phyloP scores from a whole-genome alignment of 2,329 filamentous ascomycete species.

The Fusarium continuum region DNA sequence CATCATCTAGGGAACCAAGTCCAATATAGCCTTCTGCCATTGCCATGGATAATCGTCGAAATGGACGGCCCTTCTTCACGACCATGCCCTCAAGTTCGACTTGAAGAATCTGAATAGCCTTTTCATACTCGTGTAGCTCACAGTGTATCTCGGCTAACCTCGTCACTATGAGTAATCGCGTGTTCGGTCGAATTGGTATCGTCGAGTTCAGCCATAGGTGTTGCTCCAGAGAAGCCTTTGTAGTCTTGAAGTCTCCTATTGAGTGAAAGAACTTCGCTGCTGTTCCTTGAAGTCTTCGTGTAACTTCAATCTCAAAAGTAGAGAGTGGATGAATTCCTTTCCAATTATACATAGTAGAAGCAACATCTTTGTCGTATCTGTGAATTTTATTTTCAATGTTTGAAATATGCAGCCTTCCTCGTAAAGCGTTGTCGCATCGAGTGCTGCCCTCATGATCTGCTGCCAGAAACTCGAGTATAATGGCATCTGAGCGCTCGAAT shows the following conservation, averaged over 20 bases:
- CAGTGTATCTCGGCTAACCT: slow-evolving; percentile 45
- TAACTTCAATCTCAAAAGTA: slow-evolving; percentile 47
- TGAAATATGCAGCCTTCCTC: slow-evolving; percentile 48
- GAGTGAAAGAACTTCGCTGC: slow-evolving; percentile 48
- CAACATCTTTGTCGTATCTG: slow-evolving; percentile 44
- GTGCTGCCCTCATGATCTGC: slow-evolving; percentile 24
- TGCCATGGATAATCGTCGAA: slow-evolving; percentile 40
- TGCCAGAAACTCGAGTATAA: slow-evolving; percentile 40
- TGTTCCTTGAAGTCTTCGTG: slow-evolving; percentile 45
- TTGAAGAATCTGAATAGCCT: slow-evolving; percentile 36
- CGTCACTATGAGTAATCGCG: slow-evolving; percentile 40
- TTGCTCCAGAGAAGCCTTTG: slow-evolving; percentile 45
- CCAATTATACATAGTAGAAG: slow-evolving; percentile 46
- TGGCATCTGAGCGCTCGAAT: slow-evolving; percentile 39
- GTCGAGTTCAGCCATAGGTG: slow-evolving; percentile 41
- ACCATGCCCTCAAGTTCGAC: slow-evolving; percentile 33
- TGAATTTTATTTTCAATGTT: slow-evolving; percentile 50
- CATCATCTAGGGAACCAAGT: slow-evolving; percentile 19
- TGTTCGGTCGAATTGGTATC: slow-evolving; percentile 41
- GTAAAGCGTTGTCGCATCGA: slow-evolving; percentile 43
- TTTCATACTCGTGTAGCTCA: slow-evolving; percentile 41
- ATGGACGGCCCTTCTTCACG: slow-evolving; percentile 33
- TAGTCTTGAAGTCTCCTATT: slow-evolving; percentile 45
- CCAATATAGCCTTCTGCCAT: slow-evolving; percentile 41
- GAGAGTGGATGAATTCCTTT: slow-evolving; percentile 44